Evolutionary conservation across 495 filamentous ascomycete species (phyloP).

Genomic region (Podospora comata): DNA sequence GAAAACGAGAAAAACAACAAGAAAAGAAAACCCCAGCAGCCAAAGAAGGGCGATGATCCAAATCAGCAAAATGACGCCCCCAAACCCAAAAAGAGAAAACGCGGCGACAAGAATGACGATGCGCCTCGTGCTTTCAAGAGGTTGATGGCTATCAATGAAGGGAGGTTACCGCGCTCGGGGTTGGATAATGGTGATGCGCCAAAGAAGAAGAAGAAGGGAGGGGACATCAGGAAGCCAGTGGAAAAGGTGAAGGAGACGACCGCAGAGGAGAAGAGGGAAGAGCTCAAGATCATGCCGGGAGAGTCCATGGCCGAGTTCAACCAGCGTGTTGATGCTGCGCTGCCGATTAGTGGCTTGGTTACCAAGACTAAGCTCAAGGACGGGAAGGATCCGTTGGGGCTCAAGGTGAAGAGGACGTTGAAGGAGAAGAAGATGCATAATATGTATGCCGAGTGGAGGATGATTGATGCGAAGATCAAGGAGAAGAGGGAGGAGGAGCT

Average conservation of each 20-base stretch:
- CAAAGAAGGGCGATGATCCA: conserved; percentile 27
- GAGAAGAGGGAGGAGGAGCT: conserved; percentile 58
- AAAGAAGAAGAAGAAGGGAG: conserved; percentile 46
- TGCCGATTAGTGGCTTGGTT: conserved; percentile 68
- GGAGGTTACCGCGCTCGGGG: conserved; percentile 56
- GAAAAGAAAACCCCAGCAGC: neutral
- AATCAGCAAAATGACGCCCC: conserved; percentile 6
- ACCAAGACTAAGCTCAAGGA: conserved; percentile 43
- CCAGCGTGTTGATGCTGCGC: conserved; percentile 77
- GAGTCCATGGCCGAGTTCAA: conserved; percentile 80
- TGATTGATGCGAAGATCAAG: conserved; percentile 55
- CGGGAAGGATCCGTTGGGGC: conserved; percentile 51
- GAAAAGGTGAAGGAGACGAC: neutral
- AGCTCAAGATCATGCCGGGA: conserved; percentile 68
- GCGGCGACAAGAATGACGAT: conserved; percentile 59
- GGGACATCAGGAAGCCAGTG: conserved; percentile 21
- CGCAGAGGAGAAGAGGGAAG: neutral
- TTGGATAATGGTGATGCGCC: conserved; percentile 63
- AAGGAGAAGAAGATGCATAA: conserved; percentile 80
- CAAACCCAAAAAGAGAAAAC: conserved; percentile 42
- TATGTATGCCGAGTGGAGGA: conserved; percentile 77
- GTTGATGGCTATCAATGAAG: conserved; percentile 66
- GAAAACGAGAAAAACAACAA: conserved; percentile 18
- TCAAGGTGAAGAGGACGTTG: conserved; percentile 62
- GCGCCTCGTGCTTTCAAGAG: conserved; percentile 82